Conservation (phyloP, 2,329 filamentous ascomycete species). For the Drechslerella dactyloides region DNA sequence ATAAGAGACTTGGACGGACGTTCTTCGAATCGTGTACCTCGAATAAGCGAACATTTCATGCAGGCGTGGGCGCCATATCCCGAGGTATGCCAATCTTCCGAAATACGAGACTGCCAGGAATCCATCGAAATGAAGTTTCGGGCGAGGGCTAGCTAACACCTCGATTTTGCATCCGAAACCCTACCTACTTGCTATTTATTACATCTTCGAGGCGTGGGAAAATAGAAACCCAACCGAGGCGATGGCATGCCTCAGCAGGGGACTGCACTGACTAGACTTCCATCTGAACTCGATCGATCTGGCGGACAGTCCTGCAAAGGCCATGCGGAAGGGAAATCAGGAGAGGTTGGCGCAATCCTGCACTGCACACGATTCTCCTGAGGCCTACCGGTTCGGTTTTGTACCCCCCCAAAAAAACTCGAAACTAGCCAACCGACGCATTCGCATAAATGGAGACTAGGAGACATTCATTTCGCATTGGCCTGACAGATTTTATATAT, state of each 20-base stretch:
- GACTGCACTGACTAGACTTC: too few species aligned
- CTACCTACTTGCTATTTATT: background rate
- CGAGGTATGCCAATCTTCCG: background rate
- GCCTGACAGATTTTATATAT: conserved; percentile 40
- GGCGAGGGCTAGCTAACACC: background rate
- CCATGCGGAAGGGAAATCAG: conserved; percentile 29
- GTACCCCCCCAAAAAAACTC: conserved; percentile 20
- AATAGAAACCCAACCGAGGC: conserved; percentile 3
- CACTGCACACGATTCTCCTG: conserved; percentile 12
- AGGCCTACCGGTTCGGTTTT: conserved; percentile 36
- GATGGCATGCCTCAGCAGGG: background rate
- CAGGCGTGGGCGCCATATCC: background rate
- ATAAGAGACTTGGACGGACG: background rate
- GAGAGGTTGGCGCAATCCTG: conserved; percentile 37
- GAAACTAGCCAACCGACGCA: conserved; percentile 27
- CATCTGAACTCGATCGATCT: conserved; percentile 15
- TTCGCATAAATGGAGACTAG: conserved; percentile 31
- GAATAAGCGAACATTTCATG: background rate
- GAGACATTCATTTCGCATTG: conserved; percentile 40
- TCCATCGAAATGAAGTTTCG: background rate
- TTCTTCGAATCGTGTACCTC: background rate
- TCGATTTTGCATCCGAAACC: conserved; percentile 4
- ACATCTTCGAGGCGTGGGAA: background rate
- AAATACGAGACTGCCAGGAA: background rate
- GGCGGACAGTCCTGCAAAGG: conserved; percentile 1